A percentile compares a stretch with the other conserved stretches of the same genome.
Conservation (phyloP, 257 asterid genomes). For the Capsicum baccatum region DNA sequence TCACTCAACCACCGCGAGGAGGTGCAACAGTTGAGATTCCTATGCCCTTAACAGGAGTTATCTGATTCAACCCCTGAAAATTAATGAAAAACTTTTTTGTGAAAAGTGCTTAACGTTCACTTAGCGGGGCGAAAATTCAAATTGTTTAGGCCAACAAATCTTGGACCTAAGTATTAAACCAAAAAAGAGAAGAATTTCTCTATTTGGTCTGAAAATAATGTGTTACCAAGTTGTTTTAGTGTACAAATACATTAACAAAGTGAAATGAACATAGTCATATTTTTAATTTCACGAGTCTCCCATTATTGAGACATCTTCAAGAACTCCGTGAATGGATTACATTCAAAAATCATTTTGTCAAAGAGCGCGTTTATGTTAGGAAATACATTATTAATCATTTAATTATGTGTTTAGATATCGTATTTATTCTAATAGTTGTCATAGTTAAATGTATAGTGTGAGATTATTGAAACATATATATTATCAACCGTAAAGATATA, state of each 20-base stretch:
- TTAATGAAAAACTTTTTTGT: not conserved
- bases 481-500: too few species aligned
- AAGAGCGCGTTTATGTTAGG: not conserved
- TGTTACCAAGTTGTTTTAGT: not conserved
- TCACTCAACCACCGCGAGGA: not conserved
- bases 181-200: not conserved
- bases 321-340: slow-evolving; percentile 2
- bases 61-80: not conserved
- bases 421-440: not conserved
- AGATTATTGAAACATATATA: not conserved
- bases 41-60: not conserved
- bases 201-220: not conserved
- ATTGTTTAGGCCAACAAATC: not conserved
- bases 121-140: not conserved
- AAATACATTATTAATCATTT: not conserved
- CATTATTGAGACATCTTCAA: not conserved
- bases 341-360: not conserved
- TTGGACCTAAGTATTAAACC: not conserved
- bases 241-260: not conserved
- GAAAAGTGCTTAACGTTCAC: not conserved
- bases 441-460: not conserved
- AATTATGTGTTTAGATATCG: not conserved
- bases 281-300: slow-evolving; percentile 24
- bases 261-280: not conserved
- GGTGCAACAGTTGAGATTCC: not conserved